Evolutionary conservation across 768 basidiomycete genomes (phyloP).

Genomic region (Dioszegia crocea): DNA sequence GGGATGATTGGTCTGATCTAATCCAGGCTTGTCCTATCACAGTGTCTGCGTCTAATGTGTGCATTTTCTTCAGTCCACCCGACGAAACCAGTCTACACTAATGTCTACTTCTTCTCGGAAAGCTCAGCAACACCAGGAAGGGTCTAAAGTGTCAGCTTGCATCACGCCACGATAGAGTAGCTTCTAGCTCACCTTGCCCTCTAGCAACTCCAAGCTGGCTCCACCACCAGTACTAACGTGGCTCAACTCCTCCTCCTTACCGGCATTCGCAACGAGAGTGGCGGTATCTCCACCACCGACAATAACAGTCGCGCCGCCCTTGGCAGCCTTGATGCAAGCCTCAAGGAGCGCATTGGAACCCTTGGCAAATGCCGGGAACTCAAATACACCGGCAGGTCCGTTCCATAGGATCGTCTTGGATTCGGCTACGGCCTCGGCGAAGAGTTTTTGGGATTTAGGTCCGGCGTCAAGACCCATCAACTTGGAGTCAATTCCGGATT

Average conservation of each 20-base stretch:
- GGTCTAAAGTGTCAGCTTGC: conserved; percentile 52
- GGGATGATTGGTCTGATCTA: too few relatives aligned
- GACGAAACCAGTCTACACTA: background rate
- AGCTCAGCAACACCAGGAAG: conserved; percentile 89
- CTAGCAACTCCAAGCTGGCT: conserved; percentile 77
- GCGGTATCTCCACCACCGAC: conserved; percentile 72
- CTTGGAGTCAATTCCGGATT: conserved; percentile 80
- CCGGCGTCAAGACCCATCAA: conserved; percentile 97
- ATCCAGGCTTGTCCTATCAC: too few relatives aligned
- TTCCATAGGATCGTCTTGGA: conserved; percentile 93
- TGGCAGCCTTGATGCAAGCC: conserved; percentile 78
- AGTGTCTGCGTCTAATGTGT: too few relatives aligned
- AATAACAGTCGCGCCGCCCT: conserved; percentile 83
- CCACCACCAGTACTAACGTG: conserved; percentile 89
- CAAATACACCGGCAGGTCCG: conserved; percentile 96
- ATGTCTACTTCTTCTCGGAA: conserved; percentile 63
- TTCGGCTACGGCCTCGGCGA: conserved; percentile 71
- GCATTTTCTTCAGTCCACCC: too few relatives aligned
- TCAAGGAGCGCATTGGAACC: conserved; percentile 81
- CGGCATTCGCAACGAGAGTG: conserved; percentile 85
- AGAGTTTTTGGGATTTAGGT: conserved; percentile 73
- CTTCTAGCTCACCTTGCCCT: conserved; percentile 74
- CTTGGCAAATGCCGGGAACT: conserved; percentile 82
- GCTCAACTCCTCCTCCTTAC: conserved; percentile 79
- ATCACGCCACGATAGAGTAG: background rate